Base-by-base conservation (phyloP, 495 filamentous ascomycete species). In the Annulohypoxylon bovei region DNA sequence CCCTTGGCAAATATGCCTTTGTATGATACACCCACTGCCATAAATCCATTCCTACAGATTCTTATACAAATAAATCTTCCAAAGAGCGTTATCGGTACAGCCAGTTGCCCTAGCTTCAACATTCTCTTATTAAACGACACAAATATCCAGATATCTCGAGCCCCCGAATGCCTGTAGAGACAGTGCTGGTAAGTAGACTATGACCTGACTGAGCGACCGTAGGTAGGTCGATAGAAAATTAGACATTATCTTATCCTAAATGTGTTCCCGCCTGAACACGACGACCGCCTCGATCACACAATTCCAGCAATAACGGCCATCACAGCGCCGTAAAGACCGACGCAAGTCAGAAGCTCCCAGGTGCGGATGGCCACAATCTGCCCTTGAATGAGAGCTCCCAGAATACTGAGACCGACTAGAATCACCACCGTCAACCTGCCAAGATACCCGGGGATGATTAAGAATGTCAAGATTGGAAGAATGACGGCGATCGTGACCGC, bases 391-490 rank as follows among this genome's bases (percentile, higher is more conserved):
- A 79, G 49, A 5, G 57, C 71, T 20, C 68, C 72, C 3, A 80
- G 49, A 4, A 77, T 73, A 20, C 76, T 71, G 1, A 71, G 47
- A 0, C 74, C 78, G 0, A 82, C 79, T 1, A 84, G 69, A 12
- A 76, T 39, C 1, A 86, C 83, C 27, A 88, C 81, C 0, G 84
- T 82, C 50, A 89, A 77, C 28, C 88, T 81, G 16, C 85, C 85
- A 1, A 84, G 76, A 67, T 88, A 87, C 20, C 85, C 83, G 0
- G 83, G 84, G 30, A 85, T 83, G 2, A 85, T 69, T 3, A 76
- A 73, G 74, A 90, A 91, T 4, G 87, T 86, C 27, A 91, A 74
- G 16, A 92, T 82, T 0, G 88, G 88, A 7, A 89, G 72, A 6
- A 89, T 77, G 9, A 90, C 75, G 0, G 86, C 82, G 3, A 85